Evolutionary conservation across 1,139 yeast genomes (phyloP), one percentile per base, ranked within the genome.

Genomic region (Yamadazyma aaseri): DNA sequence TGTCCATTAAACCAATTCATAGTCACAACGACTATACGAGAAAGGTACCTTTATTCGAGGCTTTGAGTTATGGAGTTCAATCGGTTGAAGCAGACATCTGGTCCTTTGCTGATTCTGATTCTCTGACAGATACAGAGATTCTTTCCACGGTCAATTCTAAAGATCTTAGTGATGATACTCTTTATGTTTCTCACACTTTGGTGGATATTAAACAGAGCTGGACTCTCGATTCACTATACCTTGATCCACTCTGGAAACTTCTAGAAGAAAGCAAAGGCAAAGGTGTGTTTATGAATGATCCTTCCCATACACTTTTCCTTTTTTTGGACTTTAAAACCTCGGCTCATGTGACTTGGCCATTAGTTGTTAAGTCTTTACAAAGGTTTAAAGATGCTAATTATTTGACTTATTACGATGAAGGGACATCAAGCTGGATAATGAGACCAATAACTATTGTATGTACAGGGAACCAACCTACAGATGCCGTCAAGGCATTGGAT

Each of bases 11-110:
- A 34, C 73, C 74, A 5, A 63, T 81, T 15, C 90, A 83, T 49
- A 79, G 87, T 0, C 92, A 83, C 50, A 83, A 83, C 50, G 90
- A 83, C 51, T 84, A 83, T 55, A 79, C 85, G 85, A 61, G 89
- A 44, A 45, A 54, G 3, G 54, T 61, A 4, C 90, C 92, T 0
- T 60, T 83, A 8, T 63, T 76, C 36, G 80, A 78, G 39, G 89
- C 87, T 0, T 55, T 82, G 26, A 58, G 66, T 8, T 54, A 60
- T 20, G 92, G 90, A 1, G 71, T 76, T 17, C 67, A 67, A 33
- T 76, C 85, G 32, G 70, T 82, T 6, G 92, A 83, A 55, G 84
- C 85, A 11, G 92, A 83, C 52, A 73, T 81, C 26, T 83, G 86
- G 87, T 55, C 60, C 26, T 65, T 67, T 29, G 60, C 66, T 3